Conservation (phyloP, 805 yeast species). For the Alloascoidea africana region DNA sequence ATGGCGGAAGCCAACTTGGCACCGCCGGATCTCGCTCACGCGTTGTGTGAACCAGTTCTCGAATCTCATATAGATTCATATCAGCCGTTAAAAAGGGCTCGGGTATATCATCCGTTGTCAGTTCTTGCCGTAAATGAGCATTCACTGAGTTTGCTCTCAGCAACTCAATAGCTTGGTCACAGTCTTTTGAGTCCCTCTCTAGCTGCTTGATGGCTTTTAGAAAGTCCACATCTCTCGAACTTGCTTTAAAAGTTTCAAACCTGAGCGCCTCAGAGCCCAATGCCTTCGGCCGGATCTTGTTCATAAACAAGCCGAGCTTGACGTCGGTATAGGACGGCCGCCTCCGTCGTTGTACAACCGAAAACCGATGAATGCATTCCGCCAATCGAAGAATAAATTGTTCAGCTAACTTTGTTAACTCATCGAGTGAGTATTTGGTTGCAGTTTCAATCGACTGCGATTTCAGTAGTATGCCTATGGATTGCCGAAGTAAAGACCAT, state of each 20-base stretch:
- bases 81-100: neutral
- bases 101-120: neutral
- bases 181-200: too few relatives aligned
- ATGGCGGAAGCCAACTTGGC: conserved; percentile 53
- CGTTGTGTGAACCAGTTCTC: neutral
- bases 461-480: neutral
- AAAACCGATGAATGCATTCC: neutral
- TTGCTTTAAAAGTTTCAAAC: neutral
- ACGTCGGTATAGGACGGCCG: conserved; percentile 1
- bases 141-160: too few relatives aligned
- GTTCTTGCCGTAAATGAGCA: neutral
- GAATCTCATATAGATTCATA: neutral
- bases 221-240: neutral
- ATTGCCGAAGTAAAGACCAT: neutral
- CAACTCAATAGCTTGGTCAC: neutral
- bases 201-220: neutral
- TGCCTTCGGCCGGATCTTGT: neutral
- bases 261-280: neutral
- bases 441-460: neutral
- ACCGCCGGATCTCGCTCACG: neutral
- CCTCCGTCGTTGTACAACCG: neutral
- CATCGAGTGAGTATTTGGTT: neutral
- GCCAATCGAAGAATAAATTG: neutral
- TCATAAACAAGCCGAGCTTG: neutral
- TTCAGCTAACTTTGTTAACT: neutral